Evolutionary conservation across 257 asterid genomes (phyloP).

Genomic region (Gentiana straminea): DNA sequence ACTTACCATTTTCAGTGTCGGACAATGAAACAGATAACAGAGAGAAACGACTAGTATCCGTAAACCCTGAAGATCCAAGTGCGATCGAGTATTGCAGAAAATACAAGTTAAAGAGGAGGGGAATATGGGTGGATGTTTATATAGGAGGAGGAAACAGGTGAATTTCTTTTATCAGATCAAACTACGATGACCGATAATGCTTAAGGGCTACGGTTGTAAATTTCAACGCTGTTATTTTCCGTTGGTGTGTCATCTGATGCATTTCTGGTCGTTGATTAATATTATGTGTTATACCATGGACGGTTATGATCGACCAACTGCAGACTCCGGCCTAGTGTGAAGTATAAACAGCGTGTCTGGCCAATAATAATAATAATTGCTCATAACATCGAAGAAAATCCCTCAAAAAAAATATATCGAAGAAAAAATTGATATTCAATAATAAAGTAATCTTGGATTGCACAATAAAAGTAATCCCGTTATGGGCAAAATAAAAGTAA

Average conservation of each 20-base stretch:
- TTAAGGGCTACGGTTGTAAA: constrained; percentile 10
- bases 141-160: no score
- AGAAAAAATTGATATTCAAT: no score
- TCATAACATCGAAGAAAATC: no score
- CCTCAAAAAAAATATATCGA: no score
- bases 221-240: constrained; percentile 2
- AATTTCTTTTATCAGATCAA: background rate
- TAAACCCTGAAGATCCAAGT: constrained; percentile 27
- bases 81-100: constrained; percentile 9
- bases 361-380: no score
- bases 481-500: no score
- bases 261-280: constrained; percentile 10
- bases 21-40: constrained; percentile 1
- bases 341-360: no score
- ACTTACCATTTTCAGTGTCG: constrained; percentile 21
- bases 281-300: background rate
- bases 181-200: constrained; percentile 6
- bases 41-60: background rate
- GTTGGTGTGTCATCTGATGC: background rate
- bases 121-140: background rate
- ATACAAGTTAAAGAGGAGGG: constrained; percentile 1
- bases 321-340: no score
- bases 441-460: no score
- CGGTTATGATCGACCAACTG: constrained; percentile 5
- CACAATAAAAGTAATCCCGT: no score